A percentile compares a stretch with the other conserved stretches of the same genome.
These are phyloP conservation scores for Rugosomyces carneus DNA, from an alignment of 1,284 basidiomycete species.

Conservation along the genomic window DNA sequence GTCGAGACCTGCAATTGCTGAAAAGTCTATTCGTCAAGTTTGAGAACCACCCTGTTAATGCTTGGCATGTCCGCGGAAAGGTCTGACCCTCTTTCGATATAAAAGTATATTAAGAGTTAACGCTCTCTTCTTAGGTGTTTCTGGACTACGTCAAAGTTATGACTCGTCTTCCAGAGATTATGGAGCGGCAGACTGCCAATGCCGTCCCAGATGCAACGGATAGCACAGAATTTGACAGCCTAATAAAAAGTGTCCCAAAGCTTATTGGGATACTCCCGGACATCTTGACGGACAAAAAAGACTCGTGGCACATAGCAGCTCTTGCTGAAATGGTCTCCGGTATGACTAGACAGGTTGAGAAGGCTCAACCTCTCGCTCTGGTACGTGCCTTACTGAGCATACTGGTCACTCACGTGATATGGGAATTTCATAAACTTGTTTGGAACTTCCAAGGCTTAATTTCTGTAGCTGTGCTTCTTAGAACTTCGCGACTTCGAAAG, in stretches of 20 bases:
- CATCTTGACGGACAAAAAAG: slow-evolving; percentile 48
- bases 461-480: not conserved
- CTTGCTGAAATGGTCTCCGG: slow-evolving; percentile 67
- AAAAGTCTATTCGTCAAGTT: slow-evolving; percentile 70
- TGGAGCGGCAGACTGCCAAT: slow-evolving; percentile 37
- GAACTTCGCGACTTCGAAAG: not conserved
- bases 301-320: slow-evolving; percentile 62
- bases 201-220: slow-evolving; percentile 41
- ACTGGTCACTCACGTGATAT: not conserved
- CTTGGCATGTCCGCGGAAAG: slow-evolving; percentile 79
- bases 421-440: no score
- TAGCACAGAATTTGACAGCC: slow-evolving; percentile 50
- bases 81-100: slow-evolving; percentile 20
- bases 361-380: slow-evolving; percentile 50
- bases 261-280: slow-evolving; percentile 70
- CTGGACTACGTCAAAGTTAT: slow-evolving; percentile 67
- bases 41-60: slow-evolving; percentile 53
- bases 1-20: slow-evolving; percentile 74
- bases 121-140: slow-evolving; percentile 42
- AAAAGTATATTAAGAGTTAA: not conserved
- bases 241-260: slow-evolving; percentile 57
- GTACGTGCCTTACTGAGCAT: no score
- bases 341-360: slow-evolving; percentile 56
- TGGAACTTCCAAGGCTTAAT: not conserved
- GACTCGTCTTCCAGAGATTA: slow-evolving; percentile 52